phyloP scores from a whole-genome alignment of 2,329 filamentous ascomycete genomes.

The Phaeosphaeria sp. region DNA sequence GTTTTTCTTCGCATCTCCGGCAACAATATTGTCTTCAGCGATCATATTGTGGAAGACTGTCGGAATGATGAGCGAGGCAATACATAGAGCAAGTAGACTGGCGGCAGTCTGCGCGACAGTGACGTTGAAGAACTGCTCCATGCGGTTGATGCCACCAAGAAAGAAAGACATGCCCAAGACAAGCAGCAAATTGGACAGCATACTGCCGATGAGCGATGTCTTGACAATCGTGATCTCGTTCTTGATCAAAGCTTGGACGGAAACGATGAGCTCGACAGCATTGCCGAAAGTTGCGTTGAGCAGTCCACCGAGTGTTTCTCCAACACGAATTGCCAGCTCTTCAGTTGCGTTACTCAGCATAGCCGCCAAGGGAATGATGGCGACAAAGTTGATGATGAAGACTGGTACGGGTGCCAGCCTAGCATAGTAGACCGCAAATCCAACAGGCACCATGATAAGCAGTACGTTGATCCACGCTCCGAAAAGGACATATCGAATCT shows the following conservation, averaged over 20 bases:
- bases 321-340: constrained; percentile 78
- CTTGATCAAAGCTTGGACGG: constrained; percentile 79
- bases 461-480: constrained; percentile 88
- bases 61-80: constrained; percentile 84
- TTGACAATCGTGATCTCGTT: constrained; percentile 84
- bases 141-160: constrained; percentile 77
- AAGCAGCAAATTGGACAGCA: constrained; percentile 87
- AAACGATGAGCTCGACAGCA: constrained; percentile 87
- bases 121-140: constrained; percentile 88
- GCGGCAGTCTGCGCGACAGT: constrained; percentile 90
- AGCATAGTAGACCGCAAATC: constrained; percentile 74
- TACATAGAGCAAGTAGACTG: constrained; percentile 77
- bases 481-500: constrained; percentile 76
- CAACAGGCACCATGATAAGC: constrained; percentile 77
- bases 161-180: constrained; percentile 95
- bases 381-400: constrained; percentile 92
- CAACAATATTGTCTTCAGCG: constrained; percentile 26
- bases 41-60: constrained; percentile 71
- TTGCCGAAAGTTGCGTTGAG: constrained; percentile 93
- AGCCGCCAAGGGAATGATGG: constrained; percentile 87
- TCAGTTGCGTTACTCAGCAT: constrained; percentile 90
- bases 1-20: constrained; percentile 36
- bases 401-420: constrained; percentile 51
- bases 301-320: constrained; percentile 86
- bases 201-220: constrained; percentile 89